Percentiles rank a stretch among this genome's conserved stretches.
Evolutionary conservation across 306 rosid species (phyloP).

Genomic region (Biancaea sappan): DNA sequence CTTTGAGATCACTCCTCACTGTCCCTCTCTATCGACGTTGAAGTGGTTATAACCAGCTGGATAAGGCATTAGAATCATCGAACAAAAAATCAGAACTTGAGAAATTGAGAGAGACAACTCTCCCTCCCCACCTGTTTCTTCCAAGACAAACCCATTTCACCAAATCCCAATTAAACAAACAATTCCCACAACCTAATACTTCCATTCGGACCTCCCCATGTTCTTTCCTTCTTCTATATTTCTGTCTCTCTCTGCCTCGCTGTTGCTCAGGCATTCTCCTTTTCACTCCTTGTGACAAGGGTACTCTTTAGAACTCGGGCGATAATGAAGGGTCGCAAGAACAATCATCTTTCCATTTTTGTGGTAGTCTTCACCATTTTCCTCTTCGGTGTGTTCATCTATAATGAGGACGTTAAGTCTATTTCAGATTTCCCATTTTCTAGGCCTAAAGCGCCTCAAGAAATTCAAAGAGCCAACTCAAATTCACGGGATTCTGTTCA

Average conservation of each 20-base stretch:
- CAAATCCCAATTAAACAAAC: conserved; percentile 62
- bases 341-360: conserved; percentile 60
- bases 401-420: conserved; percentile 76
- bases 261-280: conserved; percentile 2
- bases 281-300: conserved; percentile 31
- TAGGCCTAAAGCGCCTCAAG: conserved; percentile 51
- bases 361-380: conserved; percentile 60
- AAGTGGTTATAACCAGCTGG: conserved; percentile 46
- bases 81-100: conserved; percentile 5
- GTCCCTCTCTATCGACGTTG: conserved; percentile 8
- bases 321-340: conserved; percentile 71
- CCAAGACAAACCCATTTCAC: conserved; percentile 72
- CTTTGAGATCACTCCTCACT: conserved; percentile 69
- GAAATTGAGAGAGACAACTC: conserved; percentile 56
- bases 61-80: neutral
- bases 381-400: conserved; percentile 84
- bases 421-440: conserved; percentile 74
- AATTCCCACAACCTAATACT: conserved; percentile 20
- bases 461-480: conserved; percentile 43
- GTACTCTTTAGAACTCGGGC: conserved; percentile 42
- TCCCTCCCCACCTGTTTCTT: conserved; percentile 59
- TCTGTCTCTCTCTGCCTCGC: conserved; percentile 26
- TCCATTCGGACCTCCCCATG: neutral
- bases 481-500: conserved; percentile 4
- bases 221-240: conserved; percentile 49